phyloP scores from a whole-genome alignment of 768 basidiomycete species.

The Mycena albidolilacea region DNA sequence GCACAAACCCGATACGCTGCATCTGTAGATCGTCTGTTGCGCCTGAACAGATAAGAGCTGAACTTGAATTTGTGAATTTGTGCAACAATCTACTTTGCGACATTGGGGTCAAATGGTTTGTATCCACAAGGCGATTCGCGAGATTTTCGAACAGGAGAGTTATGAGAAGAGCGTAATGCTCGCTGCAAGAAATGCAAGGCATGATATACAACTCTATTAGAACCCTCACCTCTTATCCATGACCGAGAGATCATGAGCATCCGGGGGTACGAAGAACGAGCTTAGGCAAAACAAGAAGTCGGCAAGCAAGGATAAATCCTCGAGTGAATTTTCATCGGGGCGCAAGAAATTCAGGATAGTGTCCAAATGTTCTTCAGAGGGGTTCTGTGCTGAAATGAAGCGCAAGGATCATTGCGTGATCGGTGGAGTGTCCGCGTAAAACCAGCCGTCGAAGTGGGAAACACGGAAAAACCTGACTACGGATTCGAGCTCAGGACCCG shows the following conservation, averaged over 20 bases:
- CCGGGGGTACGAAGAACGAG: not conserved
- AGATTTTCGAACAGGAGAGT: not conserved
- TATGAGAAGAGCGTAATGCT: not conserved
- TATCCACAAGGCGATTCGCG: not conserved
- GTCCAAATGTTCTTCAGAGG: not conserved
- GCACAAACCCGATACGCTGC: not conserved
- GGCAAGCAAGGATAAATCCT: not conserved
- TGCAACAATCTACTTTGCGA: not conserved
- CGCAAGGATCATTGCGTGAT: constrained; percentile 13
- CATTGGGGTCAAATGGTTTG: not conserved
- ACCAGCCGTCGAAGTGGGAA: not conserved
- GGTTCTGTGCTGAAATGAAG: constrained; percentile 1
- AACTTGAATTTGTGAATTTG: not conserved
- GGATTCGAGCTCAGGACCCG: not conserved
- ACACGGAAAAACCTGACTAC: not conserved
- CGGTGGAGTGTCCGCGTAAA: not conserved
- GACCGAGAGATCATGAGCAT: not conserved
- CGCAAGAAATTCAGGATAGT: not conserved
- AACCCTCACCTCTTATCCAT: constrained; percentile 12
- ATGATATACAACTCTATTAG: not conserved
- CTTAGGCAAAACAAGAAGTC: constrained; percentile 12
- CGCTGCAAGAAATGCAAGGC: not conserved
- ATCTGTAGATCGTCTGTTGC: not conserved
- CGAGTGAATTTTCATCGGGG: not conserved
- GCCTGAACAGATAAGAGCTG: not conserved